Evolutionary conservation across 2,329 filamentous ascomycete genomes (phyloP), one percentile per base, ranked within the genome.

Genomic region (Sarocladium brachiariae): DNA sequence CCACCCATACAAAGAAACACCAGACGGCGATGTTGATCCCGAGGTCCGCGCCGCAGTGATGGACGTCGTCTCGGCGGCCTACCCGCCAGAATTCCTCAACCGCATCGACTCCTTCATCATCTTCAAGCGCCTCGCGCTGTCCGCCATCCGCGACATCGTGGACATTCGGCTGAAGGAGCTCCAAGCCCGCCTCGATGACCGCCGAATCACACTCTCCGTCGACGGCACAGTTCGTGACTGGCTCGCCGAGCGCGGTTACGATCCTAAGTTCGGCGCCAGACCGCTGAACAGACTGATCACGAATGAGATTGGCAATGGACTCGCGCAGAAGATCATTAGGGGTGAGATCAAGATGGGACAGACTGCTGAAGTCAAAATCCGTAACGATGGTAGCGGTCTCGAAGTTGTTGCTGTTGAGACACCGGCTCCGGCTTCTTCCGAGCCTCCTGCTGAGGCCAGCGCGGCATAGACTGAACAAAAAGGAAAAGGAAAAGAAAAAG

Each of bases 101-200:
- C 82, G 93, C 18, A 89, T 97, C 55, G 92, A 97, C 67, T 92
- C 95, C 54, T 96, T 97, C 71, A 96, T 97, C 65, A 74, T 97
- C 62, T 97, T 97, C 76, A 92, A 91, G 69, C 81, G 92, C 8
- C 78, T 97, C 2, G 88, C 89, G 1, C 78, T 77, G 25, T 73
- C 77, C 16, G 91, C 92, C 14, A 77, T 97, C 51, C 79, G 89
- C 25, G 91, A 95, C 62, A 97, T 97, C 56, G 90, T 96, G 46
- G 89, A 97, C 61, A 96, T 97, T 56, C 82, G 93, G 27, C 75
- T 97, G 45, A 80, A 77, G 54, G 93, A 97, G 70, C 75, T 97
- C 7, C 91, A 96, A 67, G 71, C 72, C 49, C 82, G 90, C 35
- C 80, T 97, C 1, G 85, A 93, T 55, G 91, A 96, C 60, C 81